phyloP scores from a whole-genome alignment of 208 protist genomes.

The Trypanosoma brucei region DNA sequence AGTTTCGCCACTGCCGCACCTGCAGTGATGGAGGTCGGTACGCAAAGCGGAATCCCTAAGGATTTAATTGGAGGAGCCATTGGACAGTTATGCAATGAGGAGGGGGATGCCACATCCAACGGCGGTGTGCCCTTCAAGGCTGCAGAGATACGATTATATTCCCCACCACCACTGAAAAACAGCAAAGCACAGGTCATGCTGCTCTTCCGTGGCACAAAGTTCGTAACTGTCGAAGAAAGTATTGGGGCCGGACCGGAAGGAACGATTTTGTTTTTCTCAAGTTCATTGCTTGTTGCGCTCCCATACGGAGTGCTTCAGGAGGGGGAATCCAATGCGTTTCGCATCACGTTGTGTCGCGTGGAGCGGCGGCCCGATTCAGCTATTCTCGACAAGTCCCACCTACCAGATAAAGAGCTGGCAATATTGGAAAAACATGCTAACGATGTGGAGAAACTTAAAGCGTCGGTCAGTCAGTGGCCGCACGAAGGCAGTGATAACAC shows the following conservation, averaged over 20 bases:
- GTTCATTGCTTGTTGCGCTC: constrained; percentile 13
- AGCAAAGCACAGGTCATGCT: neutral
- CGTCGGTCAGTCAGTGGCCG: neutral
- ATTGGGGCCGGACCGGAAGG: neutral
- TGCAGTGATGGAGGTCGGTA: constrained; percentile 9
- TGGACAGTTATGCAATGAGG: constrained; percentile 8
- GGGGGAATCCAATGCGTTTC: neutral
- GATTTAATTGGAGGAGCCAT: constrained; percentile 4
- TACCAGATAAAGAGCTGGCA: constrained; percentile 15
- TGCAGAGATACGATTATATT: neutral
- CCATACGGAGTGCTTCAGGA: constrained; percentile 9
- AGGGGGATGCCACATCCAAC: neutral
- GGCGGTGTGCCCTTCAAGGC: neutral
- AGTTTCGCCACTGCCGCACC: constrained; percentile 2
- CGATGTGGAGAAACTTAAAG: constrained; percentile 6
- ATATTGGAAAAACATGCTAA: constrained; percentile 11
- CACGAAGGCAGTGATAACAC: neutral
- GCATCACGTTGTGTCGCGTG: constrained; percentile 16
- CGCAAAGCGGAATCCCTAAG: constrained; percentile 7
- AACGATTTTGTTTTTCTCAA: constrained; percentile 13
- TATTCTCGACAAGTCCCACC: constrained; percentile 7
- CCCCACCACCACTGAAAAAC: constrained; percentile 10
- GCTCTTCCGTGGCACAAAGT: constrained; percentile 14
- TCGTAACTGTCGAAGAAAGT: constrained; percentile 5
- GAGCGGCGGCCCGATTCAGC: neutral